Percentiles rank a stretch among this genome's conserved stretches.
phyloP scores from a whole-genome alignment of 208 protist species.

The Herpetomonas muscarum region DNA sequence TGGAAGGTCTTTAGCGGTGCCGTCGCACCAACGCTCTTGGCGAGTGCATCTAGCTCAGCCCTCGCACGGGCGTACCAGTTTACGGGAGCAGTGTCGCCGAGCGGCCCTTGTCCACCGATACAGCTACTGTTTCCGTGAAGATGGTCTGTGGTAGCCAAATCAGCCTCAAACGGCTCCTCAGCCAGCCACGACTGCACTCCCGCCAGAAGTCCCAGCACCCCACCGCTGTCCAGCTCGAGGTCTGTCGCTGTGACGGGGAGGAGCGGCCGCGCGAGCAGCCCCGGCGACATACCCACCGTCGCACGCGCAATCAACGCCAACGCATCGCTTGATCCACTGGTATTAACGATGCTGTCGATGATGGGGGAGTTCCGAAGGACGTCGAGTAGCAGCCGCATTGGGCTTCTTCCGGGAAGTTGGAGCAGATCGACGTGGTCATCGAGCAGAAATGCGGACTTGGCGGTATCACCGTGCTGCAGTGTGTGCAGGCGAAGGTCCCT shows the following conservation, averaged over 20 bases:
- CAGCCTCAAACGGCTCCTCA: too few species aligned
- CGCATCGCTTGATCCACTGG: too few species aligned
- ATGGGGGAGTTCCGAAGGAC: background rate
- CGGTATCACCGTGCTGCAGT: background rate
- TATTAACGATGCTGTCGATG: background rate
- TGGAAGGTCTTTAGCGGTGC: too few species aligned
- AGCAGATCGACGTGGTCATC: background rate
- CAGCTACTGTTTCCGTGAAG: too few species aligned
- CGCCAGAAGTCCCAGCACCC: background rate
- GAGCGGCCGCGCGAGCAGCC: background rate
- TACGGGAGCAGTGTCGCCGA: too few species aligned
- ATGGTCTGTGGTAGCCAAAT: too few species aligned
- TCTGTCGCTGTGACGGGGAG: background rate
- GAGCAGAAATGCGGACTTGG: background rate
- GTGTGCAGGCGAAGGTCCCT: background rate
- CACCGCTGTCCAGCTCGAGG: background rate
- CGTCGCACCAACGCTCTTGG: too few species aligned
- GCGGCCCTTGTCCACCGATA: too few species aligned
- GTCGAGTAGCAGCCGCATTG: background rate
- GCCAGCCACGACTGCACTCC: background rate
- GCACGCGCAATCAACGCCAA: too few species aligned
- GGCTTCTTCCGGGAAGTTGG: background rate
- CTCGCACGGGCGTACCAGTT: too few species aligned
- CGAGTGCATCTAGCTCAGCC: too few species aligned
- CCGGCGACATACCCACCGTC: background rate